Evolutionary conservation across 805 yeast species (phyloP).

Genomic region (Suhomyces sp.): DNA sequence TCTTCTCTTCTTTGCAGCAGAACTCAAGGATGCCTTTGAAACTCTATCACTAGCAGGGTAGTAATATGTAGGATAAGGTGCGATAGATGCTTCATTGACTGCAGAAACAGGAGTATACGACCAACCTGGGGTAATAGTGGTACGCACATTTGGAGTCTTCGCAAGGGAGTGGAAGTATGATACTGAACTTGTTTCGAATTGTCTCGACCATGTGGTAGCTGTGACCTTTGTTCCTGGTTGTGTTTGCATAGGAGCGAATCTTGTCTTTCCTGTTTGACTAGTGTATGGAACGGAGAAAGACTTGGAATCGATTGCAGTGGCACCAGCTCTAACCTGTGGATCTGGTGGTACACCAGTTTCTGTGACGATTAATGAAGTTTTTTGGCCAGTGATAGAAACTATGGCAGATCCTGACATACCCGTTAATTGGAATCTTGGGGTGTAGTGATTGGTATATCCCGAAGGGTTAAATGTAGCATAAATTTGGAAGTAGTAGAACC

Average conservation of each 20-base stretch:
- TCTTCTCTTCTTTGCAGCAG: slow-evolving; percentile 35
- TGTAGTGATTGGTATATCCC: slow-evolving; percentile 57
- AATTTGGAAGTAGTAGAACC: slow-evolving; percentile 73
- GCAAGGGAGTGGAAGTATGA: slow-evolving; percentile 49
- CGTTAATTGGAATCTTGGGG: slow-evolving; percentile 60
- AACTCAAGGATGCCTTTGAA: slow-evolving; percentile 34
- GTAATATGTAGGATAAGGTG: slow-evolving; percentile 64
- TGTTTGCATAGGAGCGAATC: slow-evolving; percentile 90
- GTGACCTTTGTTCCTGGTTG: slow-evolving; percentile 80
- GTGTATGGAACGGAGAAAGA: slow-evolving; percentile 74
- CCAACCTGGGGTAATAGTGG: slow-evolving; percentile 89
- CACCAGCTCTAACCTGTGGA: slow-evolving; percentile 29
- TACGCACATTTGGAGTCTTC: slow-evolving; percentile 43
- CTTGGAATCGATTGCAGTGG: slow-evolving; percentile 26
- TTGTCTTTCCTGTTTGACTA: slow-evolving; percentile 70
- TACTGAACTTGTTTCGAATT: slow-evolving; percentile 66
- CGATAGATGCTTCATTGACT: slow-evolving; percentile 70
- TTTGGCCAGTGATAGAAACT: slow-evolving; percentile 7
- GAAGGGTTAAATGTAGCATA: slow-evolving; percentile 42
- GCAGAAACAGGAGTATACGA: slow-evolving; percentile 62
- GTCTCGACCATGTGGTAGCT: slow-evolving; percentile 60
- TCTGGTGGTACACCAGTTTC: slow-evolving; percentile 43
- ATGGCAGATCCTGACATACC: slow-evolving; percentile 71
- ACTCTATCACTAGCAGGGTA: slow-evolving; percentile 61
- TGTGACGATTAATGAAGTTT: slow-evolving; percentile 20